These are phyloP conservation scores for Aspergillus kassunensis DNA, from an alignment of 495 filamentous ascomycete genomes.

Conservation along the genomic window DNA sequence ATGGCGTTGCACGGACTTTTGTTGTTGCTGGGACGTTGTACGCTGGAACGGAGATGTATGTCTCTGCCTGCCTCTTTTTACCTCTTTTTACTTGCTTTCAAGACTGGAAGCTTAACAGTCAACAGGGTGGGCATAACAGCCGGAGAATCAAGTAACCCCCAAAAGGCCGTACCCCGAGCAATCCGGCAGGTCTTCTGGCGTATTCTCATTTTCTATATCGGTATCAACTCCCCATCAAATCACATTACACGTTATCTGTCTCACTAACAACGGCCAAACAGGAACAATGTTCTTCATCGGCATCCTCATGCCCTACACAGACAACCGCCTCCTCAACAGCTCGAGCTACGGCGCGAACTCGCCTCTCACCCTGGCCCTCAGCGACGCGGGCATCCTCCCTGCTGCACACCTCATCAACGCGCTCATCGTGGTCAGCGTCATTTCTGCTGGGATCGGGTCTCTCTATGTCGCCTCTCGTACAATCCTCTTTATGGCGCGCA, in stretches of 20 bases:
- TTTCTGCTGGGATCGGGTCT: slow-evolving; percentile 66
- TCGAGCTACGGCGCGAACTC: slow-evolving; percentile 57
- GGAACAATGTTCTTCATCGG: slow-evolving; percentile 65
- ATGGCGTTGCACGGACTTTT: slow-evolving; percentile 53
- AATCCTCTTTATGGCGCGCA: slow-evolving; percentile 62
- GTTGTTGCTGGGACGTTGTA: slow-evolving; percentile 68
- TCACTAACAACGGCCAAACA: too few species aligned
- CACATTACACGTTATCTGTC: too few species aligned
- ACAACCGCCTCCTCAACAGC: slow-evolving; percentile 25
- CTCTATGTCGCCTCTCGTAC: slow-evolving; percentile 66
- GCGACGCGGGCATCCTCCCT: slow-evolving; percentile 62
- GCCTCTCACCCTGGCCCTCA: slow-evolving; percentile 70
- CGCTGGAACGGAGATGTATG: slow-evolving; percentile 63
- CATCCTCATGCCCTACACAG: slow-evolving; percentile 55
- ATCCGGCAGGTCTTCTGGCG: slow-evolving; percentile 69
- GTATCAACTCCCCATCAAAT: slow-evolving; percentile 33
- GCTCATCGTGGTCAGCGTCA: slow-evolving; percentile 64
- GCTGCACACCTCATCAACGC: slow-evolving; percentile 68
- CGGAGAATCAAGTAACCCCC: slow-evolving; percentile 65
- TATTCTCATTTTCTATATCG: slow-evolving; percentile 67
- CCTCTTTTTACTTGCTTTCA: too few species aligned
- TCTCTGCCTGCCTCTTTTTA: background rate
- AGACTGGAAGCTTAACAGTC: too few species aligned
- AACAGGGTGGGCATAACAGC: slow-evolving; percentile 62
- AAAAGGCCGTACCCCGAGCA: slow-evolving; percentile 58